Evolutionary conservation across 225 moss, liverwort and hornwort species (phyloP), one percentile per base, ranked within the genome.

Genomic region (Neckera pumila): DNA sequence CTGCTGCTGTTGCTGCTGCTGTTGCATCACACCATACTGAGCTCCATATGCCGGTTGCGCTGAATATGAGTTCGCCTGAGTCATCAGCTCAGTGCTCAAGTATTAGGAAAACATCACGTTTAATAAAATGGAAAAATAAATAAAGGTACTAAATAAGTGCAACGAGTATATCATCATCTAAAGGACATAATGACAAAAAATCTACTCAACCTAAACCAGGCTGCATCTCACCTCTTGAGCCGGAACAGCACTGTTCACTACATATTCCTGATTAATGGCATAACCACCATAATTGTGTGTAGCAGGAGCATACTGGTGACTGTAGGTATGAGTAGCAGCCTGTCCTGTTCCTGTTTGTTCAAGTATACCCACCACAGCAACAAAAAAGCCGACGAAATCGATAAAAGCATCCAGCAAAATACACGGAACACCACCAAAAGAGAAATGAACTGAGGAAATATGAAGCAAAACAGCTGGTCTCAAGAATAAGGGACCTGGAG

Each of bases 11-110:
- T 90, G 82, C 11, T 90, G 87, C 76, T 89, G 91, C 79, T 92
- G 94, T 89, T 92, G 92, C 79, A 91, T 80, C 80, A 94, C 88
- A 87, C 91, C 91, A 90, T 92, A 92, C 74, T 94, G 94, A 89
- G 90, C 81, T 77, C 86, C 91, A 88, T 91, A 91, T 63, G 91
- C 89, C 86, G 92, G 84, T 88, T 94, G 94, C 59, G 84, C 92
- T 88, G 92, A 81, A 85, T 92, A 94, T 47, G 91, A 86, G 66
- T 90, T 90, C 63, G 91, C 89, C 86, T 91, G 89, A 30, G 84
- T 65, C 91, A 93, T 83, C 91, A 89, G 90, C 85, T 89, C 91
- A 87, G 67, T 64, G 81, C 62, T 82, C 71, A 73, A 73, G 64
- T 40, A 60, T 74, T 60, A 17, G 85, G 45, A 59, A 89, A 73